Evolutionary conservation across 2,329 filamentous ascomycete species (phyloP), one percentile per base, ranked within the genome.

Genomic region (Ophiocordyceps camponoti-saundersi): DNA sequence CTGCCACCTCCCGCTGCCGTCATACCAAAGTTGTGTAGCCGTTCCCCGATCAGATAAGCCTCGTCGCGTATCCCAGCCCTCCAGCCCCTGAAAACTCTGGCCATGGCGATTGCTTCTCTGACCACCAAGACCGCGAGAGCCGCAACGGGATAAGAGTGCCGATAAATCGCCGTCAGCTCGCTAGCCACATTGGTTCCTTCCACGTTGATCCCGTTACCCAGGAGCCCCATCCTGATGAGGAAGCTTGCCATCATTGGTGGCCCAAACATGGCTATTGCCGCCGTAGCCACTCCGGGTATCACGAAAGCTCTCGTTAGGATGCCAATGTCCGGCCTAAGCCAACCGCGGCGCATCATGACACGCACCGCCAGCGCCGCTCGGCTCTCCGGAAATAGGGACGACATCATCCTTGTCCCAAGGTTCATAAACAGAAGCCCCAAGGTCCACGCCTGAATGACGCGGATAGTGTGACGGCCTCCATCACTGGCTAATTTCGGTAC

Each of bases 361-460:
- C 79, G 76, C 16, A 94, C 75, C 1, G 88, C 86, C 45, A 78
- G 72, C 1, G 87, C 82, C 1, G 84, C 75, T 4, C 85, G 80
- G 11, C 82, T 82, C 11, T 79, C 73, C 10, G 78, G 76, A 51
- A 86, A 73, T 56, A 81, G 73, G 13, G 82, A 69, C 21, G 81
- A 71, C 23, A 88, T 71, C 55, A 87, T 66, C 39, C 83, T 80
- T 16, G 79, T 74, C 1, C 77, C 77, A 55, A 96, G 78, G 52
- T 94, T 89, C 29, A 93, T 73, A 61, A 95, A 95, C 3, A 98
- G 72, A 21, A 98, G 75, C 5, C 92, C 92, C 1, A 98, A 70
- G 0, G 89, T 94, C 88, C 90, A 98, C 48, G 89, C 82, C 59
- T 96, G 90, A 41, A 96, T 81, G 50, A 96, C 73, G 51, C 93